A percentile compares a stretch with the other conserved stretches of the same genome.
These are phyloP conservation scores for Didymella glomerata DNA, from an alignment of 2,329 filamentous ascomycete species.

Conservation along the genomic window DNA sequence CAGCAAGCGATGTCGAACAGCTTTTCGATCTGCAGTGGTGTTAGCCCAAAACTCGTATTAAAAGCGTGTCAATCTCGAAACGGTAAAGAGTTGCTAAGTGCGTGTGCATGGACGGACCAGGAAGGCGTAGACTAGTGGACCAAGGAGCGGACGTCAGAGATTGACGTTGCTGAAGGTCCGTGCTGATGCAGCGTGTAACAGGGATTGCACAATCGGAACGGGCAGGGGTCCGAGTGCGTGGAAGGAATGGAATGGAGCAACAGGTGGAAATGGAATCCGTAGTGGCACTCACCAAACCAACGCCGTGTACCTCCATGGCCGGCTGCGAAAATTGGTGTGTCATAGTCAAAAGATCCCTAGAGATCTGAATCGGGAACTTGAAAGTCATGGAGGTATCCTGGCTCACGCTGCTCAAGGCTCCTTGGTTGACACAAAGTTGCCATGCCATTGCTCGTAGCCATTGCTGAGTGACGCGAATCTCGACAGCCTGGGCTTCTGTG, in stretches of 20 bases:
- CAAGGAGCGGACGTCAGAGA: conserved; percentile 38
- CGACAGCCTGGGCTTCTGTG: conserved; percentile 73
- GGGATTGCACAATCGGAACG: conserved; percentile 30
- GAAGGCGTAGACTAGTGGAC: conserved; percentile 26
- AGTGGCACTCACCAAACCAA: conserved; percentile 69
- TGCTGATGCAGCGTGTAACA: conserved; percentile 35
- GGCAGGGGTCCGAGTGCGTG: conserved; percentile 29
- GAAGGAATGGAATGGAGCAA: conserved; percentile 21
- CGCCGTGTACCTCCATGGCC: conserved; percentile 77
- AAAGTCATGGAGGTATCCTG: conserved; percentile 68
- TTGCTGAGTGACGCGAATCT: conserved; percentile 73
- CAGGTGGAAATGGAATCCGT: conserved; percentile 19
- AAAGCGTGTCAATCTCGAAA: conserved; percentile 24
- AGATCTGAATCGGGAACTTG: conserved; percentile 69
- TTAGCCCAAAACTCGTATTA: conserved; percentile 36
- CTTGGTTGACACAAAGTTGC: conserved; percentile 73
- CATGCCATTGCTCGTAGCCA: conserved; percentile 77
- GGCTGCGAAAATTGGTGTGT: conserved; percentile 75
- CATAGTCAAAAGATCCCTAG: conserved; percentile 67
- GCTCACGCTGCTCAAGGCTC: conserved; percentile 67
- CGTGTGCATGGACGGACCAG: conserved; percentile 27
- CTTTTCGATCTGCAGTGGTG: conserved; percentile 71
- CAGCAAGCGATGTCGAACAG: conserved; percentile 78
- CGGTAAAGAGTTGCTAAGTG: conserved; percentile 27
- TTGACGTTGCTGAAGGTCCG: conserved; percentile 37